Evolutionary conservation across 371 early-diverging fungal genomes (phyloP), one percentile per base, ranked within the genome.

Genomic region (Mucor racemosus): DNA sequence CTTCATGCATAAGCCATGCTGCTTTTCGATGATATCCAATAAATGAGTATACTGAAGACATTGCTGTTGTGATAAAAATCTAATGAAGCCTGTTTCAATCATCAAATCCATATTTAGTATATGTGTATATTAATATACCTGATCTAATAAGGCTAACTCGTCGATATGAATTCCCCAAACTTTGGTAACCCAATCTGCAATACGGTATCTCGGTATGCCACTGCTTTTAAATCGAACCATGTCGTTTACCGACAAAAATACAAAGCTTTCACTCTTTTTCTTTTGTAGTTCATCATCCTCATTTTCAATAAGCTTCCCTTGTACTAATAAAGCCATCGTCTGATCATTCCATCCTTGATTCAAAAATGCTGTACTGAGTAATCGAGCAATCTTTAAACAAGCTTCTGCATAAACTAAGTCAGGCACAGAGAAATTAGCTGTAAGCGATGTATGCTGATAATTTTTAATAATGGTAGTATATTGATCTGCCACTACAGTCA

Each of bases 21-120:
- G 94, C 89, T 72, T 94, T 94, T 13, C 93, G 76, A 46, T 84
- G 78, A 60, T 86, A 87, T 26, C 90, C 92, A 60, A 93, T 82
- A 7, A 73, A 73, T 0, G 88, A 87, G 39, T 87, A 82, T 4
- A 91, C 75, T 6, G 89, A 76, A 0, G 92, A 82, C 74, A 93
- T 86, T n/a, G 78, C 76, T 0, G 91, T 86, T 60, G 84, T 84
- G 7, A 86, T 68, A 58, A 84, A 81, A 39, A 90, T 84, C 86
- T 88, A 75, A 62, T 50, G 54, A 46, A 41, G 65, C 71, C 19
- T 68, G 71, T 26, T 66, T 68, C 6, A 19, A 7, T 14, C 5
- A 38, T 4, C 17, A 9, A 38, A 1, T 64, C 65, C 54, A 70
- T 57, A 0, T 26, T 38, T 38, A 7, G 11, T 4, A 9, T 11